Base-by-base conservation (phyloP, 176 grass and related monocot species). In the Sorghum bicolor region DNA sequence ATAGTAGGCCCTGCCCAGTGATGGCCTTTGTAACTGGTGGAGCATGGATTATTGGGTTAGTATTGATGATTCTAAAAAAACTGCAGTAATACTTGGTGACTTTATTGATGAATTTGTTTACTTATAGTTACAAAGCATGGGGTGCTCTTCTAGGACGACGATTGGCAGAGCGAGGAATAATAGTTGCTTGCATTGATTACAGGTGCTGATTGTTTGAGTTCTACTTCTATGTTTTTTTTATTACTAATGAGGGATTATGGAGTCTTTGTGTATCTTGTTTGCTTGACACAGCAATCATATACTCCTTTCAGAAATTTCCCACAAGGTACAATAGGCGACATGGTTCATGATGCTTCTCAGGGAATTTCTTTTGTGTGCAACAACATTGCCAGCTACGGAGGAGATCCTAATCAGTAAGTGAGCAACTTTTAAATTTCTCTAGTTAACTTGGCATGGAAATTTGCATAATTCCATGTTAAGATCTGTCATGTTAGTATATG, bases 161-260 rank as follows among this genome's bases (percentile, higher is more conserved):
- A 72, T 87, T 99, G 70, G 91, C 96, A 3, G 96, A 99, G 89
- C 88, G 93, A 90, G 96, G 90, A 90, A 88, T 96, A 58, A 92
- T 99, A 87, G 96, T 99, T 89, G 96, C 96, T 77, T 99, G 96
- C 83, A 96, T 99, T 69, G 96, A 99, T 90, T 99, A 99, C 70
- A 93, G 96, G 96, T 99, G 44, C 16, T 92, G 71, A 36, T 76
- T 30, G 6, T 81, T 87, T 83, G 4, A 44, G 64, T 63, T 84
- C n/a, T 41, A 33, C 66, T 12, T 45, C 69, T 53, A 43, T 40
- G 8, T 68, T 45, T 65, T 65, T 63, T 68, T 50, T 55, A 13
- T 66, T 82, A 48, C 3, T 65, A 41, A 38, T 53, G 5, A 36
- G n/a, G 5, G 16, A 17, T 44, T 58, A 43, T 66, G 47, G 11